Conservation (phyloP, 495 filamentous ascomycete genomes). For the Usnea hakonensis region DNA sequence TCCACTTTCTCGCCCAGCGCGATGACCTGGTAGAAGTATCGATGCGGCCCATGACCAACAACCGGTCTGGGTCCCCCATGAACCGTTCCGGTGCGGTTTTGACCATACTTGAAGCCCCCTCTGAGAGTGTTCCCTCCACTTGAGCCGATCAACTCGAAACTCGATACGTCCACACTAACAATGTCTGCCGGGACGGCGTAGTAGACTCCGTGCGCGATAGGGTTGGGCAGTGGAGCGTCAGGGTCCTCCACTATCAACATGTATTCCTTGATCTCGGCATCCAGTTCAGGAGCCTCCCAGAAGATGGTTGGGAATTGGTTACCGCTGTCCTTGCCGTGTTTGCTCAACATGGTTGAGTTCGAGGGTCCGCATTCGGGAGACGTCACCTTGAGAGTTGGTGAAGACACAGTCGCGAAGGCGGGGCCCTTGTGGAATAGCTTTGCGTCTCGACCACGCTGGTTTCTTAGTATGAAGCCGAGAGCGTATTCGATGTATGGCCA, state of each 20-base stretch:
- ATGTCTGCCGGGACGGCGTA: conserved; percentile 34
- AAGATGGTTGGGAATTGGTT: conserved; percentile 34
- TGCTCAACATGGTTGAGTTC: conserved; percentile 32
- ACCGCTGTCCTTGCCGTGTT: conserved; percentile 37
- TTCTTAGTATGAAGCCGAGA: conserved; percentile 32
- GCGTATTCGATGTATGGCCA: conserved; percentile 30
- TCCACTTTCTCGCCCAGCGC: conserved; percentile 37
- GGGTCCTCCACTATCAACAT: conserved; percentile 45
- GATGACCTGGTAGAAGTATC: conserved; percentile 45
- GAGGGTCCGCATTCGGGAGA: conserved; percentile 40
- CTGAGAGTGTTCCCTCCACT: conserved; percentile 19
- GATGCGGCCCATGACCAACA: conserved; percentile 41
- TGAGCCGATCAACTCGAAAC: conserved; percentile 27
- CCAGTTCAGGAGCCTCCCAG: conserved; percentile 26
- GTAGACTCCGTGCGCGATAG: conserved; percentile 42
- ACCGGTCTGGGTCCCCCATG: conserved; percentile 38
- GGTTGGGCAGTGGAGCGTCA: conserved; percentile 42
- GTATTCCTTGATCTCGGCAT: conserved; percentile 36
- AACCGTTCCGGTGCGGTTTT: conserved; percentile 27
- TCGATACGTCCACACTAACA: conserved; percentile 26
- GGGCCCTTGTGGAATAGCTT: conserved; percentile 41
- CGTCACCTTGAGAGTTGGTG: conserved; percentile 37
- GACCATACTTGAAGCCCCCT: conserved; percentile 39
- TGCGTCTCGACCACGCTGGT: conserved; percentile 36
- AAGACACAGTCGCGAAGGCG: conserved; percentile 35